A percentile compares a stretch with the other conserved stretches of the same genome.
Evolutionary conservation across 352 stramenopile genomes (phyloP).

Genomic region (Peronosclerospora sorghi): DNA sequence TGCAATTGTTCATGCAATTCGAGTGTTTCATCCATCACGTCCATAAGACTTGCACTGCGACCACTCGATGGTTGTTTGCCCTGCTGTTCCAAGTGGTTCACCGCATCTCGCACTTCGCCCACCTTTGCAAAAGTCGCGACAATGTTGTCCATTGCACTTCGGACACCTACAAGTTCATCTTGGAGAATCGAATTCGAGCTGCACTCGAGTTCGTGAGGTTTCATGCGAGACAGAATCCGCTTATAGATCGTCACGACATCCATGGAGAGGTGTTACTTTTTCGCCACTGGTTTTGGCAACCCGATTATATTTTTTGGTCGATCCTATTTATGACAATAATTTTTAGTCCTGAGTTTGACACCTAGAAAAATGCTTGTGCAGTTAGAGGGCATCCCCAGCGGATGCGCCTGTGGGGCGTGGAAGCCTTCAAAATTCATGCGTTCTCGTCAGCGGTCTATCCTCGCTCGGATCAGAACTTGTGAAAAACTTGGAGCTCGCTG

Average conservation of each 20-base stretch:
- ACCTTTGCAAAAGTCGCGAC: conserved; percentile 6
- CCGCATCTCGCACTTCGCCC: conserved; percentile 18
- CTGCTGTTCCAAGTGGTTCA: conserved; percentile 18
- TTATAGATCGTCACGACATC: conserved; percentile 12
- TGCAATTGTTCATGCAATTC: conserved; percentile 9
- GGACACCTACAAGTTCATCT: conserved; percentile 5
- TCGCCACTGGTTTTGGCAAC: too few relatives aligned
- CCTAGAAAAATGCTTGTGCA: too few relatives aligned
- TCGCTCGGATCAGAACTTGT: too few relatives aligned
- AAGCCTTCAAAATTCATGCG: too few relatives aligned
- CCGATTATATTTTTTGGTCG: too few relatives aligned
- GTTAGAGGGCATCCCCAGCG: too few relatives aligned
- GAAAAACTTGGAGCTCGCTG: too few relatives aligned
- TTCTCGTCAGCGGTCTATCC: too few relatives aligned
- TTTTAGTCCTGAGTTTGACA: too few relatives aligned
- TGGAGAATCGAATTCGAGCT: conserved; percentile 13
- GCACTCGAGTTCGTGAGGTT: conserved; percentile 6
- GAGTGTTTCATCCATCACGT: conserved; percentile 5
- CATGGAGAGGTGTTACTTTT: too few relatives aligned
- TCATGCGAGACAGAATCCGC: conserved; percentile 16
- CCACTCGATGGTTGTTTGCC: conserved; percentile 5
- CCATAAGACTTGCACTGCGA: conserved; percentile 6
- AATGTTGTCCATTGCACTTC: conserved; percentile 1
- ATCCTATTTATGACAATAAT: too few relatives aligned
- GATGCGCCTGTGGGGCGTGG: too few relatives aligned